Base-by-base conservation (phyloP, 2,329 filamentous ascomycete genomes). In the Simplicillium aogashimaense region DNA sequence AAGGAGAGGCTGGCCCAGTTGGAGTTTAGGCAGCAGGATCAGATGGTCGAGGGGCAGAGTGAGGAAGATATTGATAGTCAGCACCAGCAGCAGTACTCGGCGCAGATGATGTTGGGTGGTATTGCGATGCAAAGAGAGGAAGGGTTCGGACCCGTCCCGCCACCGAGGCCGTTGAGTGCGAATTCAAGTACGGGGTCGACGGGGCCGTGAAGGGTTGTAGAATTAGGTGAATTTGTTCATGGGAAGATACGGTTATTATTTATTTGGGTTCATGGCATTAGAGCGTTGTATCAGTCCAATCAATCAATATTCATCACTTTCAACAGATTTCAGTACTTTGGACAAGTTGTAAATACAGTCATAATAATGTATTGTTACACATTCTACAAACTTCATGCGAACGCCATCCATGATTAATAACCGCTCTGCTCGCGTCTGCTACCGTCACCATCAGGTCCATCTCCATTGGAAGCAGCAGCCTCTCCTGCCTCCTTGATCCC, bases 401-500 rank as follows among this genome's bases (percentile, higher is more conserved):
- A 25, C 20, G 20, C 20, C 20, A 25, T 6, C n/a, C 12, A 3
- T n/a, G 7, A 29, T 56, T 42, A 78, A 43, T 70, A 76, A 1
- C 74, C 73, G 38, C 66, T 66, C 55, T 78, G 72, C 53, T 76
- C 74, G 44, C 57, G 59, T 39, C 72, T 60, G n/a, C 48, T 58
- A 4, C 51, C 53, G 5, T 53, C 50, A 0, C 52, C 57, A 14
- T 59, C 58, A 32, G 53, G 57, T n/a, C 56, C 50, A 29, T 53
- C 56, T 18, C 54, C 60, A 25, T 25, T 25, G 6, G 20, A 25
- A 3, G 61, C 63, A 7, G 73, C 74, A 17, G 66, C 67, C 40
- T 72, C 69, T 12, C 72, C 73, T 1, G 80, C 81, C 47, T 78
- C 74, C 50, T 68, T 69, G 42, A 87, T 86, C 0, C 70, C 84